Evolutionary conservation across 2,329 filamentous ascomycete species (phyloP).

Genomic region (Cercospora beticola): DNA sequence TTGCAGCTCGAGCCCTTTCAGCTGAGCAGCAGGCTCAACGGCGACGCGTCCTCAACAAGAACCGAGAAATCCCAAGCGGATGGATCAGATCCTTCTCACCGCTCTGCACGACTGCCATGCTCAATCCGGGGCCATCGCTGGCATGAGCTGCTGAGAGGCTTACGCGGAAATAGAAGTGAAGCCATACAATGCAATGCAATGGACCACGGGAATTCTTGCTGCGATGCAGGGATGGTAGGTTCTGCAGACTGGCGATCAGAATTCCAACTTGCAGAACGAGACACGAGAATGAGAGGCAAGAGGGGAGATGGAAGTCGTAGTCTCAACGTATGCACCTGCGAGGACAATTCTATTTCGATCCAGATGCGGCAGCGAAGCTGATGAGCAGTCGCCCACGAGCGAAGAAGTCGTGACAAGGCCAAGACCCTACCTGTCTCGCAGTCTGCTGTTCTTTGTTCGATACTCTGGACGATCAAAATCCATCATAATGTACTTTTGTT

Average conservation of each 20-base stretch:
- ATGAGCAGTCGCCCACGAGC: no score
- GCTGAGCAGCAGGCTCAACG: not conserved
- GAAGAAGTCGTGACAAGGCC: no score
- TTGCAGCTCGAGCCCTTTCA: not conserved
- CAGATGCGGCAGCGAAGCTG: not conserved
- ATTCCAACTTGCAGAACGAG: not conserved
- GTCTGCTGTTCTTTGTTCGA: no score
- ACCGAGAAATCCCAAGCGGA: not conserved
- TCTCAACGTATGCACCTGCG: not conserved
- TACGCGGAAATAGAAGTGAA: no score
- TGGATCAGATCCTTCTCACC: not conserved
- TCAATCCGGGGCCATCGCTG: no score
- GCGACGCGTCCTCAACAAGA: not conserved
- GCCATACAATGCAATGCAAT: no score
- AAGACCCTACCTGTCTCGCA: no score
- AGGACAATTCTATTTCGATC: no score
- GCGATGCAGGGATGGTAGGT: not conserved
- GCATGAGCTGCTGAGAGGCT: no score
- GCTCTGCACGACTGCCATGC: not conserved
- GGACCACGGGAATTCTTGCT: no score
- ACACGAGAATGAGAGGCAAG: not conserved
- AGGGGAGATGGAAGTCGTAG: not conserved
- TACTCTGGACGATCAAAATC: no score
- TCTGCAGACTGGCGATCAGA: not conserved
- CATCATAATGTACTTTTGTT: no score